Conservation (phyloP, 208 protist species). For the Tritrichomonas musculus region DNA sequence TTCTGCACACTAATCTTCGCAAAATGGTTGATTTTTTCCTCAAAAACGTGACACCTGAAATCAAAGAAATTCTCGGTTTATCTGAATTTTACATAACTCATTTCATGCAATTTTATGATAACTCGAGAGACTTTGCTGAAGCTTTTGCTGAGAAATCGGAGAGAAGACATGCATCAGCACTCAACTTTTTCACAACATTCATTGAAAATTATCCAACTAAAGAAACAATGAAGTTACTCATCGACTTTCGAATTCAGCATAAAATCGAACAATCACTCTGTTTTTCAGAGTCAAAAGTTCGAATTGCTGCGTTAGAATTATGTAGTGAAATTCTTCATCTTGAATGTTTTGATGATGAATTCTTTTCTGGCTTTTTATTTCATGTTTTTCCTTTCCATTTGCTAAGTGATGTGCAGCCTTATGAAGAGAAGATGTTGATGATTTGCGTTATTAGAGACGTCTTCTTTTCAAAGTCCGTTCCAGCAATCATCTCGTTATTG, state of each 20-base stretch:
- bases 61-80: neutral
- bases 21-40: neutral
- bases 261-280: neutral
- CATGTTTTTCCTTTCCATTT: neutral
- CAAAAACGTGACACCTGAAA: neutral
- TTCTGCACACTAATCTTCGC: neutral
- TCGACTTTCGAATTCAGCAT: neutral
- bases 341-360: neutral
- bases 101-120: conserved; percentile 20
- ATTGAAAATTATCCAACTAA: neutral
- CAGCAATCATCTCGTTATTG: neutral
- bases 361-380: neutral
- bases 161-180: neutral
- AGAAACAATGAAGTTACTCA: neutral
- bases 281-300: neutral
- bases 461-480: neutral
- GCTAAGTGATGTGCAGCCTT: neutral
- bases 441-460: neutral
- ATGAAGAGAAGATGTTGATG: neutral
- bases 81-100: neutral
- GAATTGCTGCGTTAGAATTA: neutral
- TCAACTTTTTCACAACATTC: neutral
- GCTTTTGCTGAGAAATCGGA: neutral
- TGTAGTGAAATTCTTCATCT: neutral
- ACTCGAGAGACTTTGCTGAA: neutral